Base-by-base conservation (phyloP, 164 flowering plant genomes). In the Warburgia ugandensis region DNA sequence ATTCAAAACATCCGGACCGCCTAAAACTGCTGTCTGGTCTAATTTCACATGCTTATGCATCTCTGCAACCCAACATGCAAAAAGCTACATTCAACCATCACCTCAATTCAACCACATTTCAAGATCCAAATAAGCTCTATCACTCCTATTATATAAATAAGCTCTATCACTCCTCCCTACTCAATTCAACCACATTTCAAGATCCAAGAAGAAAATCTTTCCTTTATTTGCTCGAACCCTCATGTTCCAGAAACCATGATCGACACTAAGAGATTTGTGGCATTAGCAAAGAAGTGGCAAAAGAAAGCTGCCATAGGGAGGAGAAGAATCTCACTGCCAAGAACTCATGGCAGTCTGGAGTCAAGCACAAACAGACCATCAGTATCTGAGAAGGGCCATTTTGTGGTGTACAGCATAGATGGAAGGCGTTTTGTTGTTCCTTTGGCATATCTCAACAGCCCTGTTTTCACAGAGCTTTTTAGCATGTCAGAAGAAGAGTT, bases 381-480 rank as follows among this genome's bases (percentile, higher is more conserved):
- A 11, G 40, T 37, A 19, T 45, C 50, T 4, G 33, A 46, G 4
- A 56, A 57, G 40, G 66, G 73, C 13, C 68, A 65, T 41, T 62
- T 58, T 29, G 61, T 65, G 0, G 46, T 62, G 13, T 69, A 69
- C 48, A 38, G 67, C 1, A 12, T 20, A 9, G 74, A 65, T 42
- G 32, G 59, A 17, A 59, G 39, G 14, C 54, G 61, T 7, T 67
- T 62, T 29, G 36, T 58, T 41, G 25, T 67, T 48, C 71, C 71
- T 0, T 45, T 67, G 54, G 12, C 14, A 10, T 62, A 49, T 54
- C 60, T 62, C 13, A 30, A 16, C n/a, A 29, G 36, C 19, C 45
- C 43, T 29, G 50, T 62, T 4, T 49, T 67, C 19, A 36, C 25
- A 31, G 60, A 62, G 53, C 40, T 67, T 8, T 41, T 62, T 17